Evolutionary conservation across 2,329 filamentous ascomycete species (phyloP).

Genomic region (Aureobasidium sp.): DNA sequence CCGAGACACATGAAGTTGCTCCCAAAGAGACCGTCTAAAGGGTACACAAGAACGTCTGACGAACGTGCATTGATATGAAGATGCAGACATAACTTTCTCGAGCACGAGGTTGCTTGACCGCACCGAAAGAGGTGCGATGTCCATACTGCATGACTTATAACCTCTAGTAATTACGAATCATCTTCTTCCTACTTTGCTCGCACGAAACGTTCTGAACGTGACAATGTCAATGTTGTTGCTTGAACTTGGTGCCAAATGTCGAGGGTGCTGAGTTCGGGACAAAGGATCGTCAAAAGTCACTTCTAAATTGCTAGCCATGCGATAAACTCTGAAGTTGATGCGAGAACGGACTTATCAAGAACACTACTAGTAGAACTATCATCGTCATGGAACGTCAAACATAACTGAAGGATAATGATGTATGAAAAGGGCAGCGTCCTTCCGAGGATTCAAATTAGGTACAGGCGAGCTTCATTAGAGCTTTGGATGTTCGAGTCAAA

Average conservation of each 20-base stretch:
- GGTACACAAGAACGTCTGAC: not conserved
- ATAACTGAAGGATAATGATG: too few relatives aligned
- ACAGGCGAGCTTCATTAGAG: not conserved
- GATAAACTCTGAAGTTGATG: too few relatives aligned
- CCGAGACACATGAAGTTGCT: conserved; percentile 14
- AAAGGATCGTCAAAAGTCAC: not conserved
- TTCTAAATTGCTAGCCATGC: not conserved
- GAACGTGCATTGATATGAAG: not conserved
- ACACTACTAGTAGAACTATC: too few relatives aligned
- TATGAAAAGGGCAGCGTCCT: too few relatives aligned
- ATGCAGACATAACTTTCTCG: not conserved
- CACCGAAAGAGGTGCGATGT: not conserved
- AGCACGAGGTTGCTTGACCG: not conserved
- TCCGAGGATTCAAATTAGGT: not conserved
- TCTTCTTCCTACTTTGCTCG: not conserved
- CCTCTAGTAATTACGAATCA: not conserved
- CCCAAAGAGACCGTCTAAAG: not conserved
- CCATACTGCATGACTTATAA: not conserved
- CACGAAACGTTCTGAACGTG: not conserved
- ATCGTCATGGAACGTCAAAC: too few relatives aligned
- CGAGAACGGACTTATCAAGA: too few relatives aligned
- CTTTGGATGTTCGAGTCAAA: conserved; percentile 28
- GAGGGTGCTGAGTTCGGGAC: not conserved
- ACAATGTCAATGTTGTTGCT: not conserved
- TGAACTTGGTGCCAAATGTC: too few relatives aligned